Base-by-base conservation (phyloP, 2,329 filamentous ascomycete species). In the Alternaria brassicicola region DNA sequence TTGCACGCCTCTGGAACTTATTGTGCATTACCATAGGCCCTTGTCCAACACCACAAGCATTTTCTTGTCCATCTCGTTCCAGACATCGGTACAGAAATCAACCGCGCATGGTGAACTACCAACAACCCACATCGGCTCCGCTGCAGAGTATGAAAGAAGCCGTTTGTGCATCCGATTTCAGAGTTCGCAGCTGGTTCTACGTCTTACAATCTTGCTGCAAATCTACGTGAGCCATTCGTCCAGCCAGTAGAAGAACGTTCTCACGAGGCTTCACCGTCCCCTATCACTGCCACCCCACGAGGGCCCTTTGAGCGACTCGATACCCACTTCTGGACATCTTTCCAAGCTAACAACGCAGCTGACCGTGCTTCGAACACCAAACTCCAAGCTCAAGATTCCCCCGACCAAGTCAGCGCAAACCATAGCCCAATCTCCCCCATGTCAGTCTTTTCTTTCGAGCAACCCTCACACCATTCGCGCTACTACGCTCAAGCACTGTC, bases 401-500 rank as follows among this genome's bases (percentile, higher is more conserved):
- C 13, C 30, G 19, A 6, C 5, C 9, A 38, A 23, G 9, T 10
- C 28, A 39, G 17, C 13, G 8, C 21, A 6, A n/a, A 10, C n/a
- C 15, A 21, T 17, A 13, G 12, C 30, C 15, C 13, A 21, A 6
- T 3, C 6, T 39, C 50, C 15, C 35, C 33, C 23, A 59, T 57
- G 55, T 12, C 55, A n/a, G 28, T 21, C 31, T 52, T 25, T 28
- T 42, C 43, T 6, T 33, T 38, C 36, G 12, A 45, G 13, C 26
- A 47, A n/a, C 54, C 55, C 26, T 35, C 7, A 54, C 33, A 43
- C n/a, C 51, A 57, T 7, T 23, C 39, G 2, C 67, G 68, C 28
- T 74, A 72, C 57, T 74, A 75, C 45, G 43, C 43, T 13, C 48
- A 59, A 21, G 57, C 65, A 2, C 63, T 74, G 2, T 61, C 65